Percentiles rank a stretch among this genome's conserved stretches.
Conservation (phyloP, 257 asterid genomes). For the Solanum etuberosum region DNA sequence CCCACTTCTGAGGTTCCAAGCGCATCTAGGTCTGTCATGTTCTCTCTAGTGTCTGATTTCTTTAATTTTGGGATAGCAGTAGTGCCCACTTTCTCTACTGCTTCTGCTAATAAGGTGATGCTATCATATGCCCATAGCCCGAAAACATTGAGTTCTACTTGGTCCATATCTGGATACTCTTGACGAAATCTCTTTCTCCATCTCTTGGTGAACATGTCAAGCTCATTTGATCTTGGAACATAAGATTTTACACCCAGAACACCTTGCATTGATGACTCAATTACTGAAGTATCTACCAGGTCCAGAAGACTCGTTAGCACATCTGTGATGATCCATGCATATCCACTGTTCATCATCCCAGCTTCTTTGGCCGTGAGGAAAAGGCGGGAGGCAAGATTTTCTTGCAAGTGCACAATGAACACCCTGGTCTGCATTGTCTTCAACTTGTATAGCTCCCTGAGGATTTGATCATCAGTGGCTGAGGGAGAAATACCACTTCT, state of each 20-base stretch:
- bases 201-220: constrained; percentile 10
- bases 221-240: constrained; percentile 15
- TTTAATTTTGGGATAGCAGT: background rate
- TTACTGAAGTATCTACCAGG: constrained; percentile 9
- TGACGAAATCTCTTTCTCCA: constrained; percentile 29
- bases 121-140: constrained; percentile 51
- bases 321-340: constrained; percentile 44
- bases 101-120: constrained; percentile 19
- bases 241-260: constrained; percentile 37
- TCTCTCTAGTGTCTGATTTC: background rate
- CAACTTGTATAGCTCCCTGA: constrained; percentile 17
- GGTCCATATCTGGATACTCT: constrained; percentile 28
- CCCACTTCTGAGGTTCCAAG: constrained; percentile 28
- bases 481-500: constrained; percentile 23
- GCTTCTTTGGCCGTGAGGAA: constrained; percentile 23
- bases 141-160: constrained; percentile 17
- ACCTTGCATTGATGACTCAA: constrained; percentile 45
- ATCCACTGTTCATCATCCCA: constrained; percentile 35
- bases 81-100: constrained; percentile 13
- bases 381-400: constrained; percentile 24
- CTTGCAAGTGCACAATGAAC: constrained; percentile 30
- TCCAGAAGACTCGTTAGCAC: constrained; percentile 25
- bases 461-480: constrained; percentile 21
- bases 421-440: constrained; percentile 35
- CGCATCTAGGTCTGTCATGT: constrained; percentile 20